phyloP scores from a whole-genome alignment of 1,139 yeast species.

The Saccharomyces hybrid region DNA sequence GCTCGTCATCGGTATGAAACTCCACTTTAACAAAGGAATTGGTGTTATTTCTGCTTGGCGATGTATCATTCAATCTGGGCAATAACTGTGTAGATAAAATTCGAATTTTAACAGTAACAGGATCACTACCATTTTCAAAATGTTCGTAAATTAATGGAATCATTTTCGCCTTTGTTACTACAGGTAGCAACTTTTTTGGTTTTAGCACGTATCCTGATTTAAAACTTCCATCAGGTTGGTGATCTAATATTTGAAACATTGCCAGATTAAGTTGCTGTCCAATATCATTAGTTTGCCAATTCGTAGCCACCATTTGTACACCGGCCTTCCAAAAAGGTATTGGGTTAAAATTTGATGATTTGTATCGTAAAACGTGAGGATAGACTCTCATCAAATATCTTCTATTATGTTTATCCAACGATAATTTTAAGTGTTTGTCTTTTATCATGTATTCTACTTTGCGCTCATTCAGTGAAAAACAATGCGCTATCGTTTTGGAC shows the following conservation, averaged over 20 bases:
- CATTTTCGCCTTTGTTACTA: conserved; percentile 20
- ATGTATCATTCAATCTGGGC: conserved; percentile 53
- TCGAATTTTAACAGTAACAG: conserved; percentile 34
- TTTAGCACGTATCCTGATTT: conserved; percentile 70
- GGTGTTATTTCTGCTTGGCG: conserved; percentile 18
- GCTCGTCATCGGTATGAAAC: conserved; percentile 8
- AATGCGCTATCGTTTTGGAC: conserved; percentile 72
- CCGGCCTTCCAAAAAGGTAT: conserved; percentile 76
- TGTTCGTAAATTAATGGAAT: conserved; percentile 21
- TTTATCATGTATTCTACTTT: conserved; percentile 54
- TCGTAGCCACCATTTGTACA: conserved; percentile 89
- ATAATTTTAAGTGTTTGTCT: conserved; percentile 45
- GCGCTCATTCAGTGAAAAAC: conserved; percentile 81
- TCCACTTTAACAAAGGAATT: conserved; percentile 26
- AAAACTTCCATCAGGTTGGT: conserved; percentile 18
- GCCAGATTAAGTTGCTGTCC: conserved; percentile 92
- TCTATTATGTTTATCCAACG: conserved; percentile 70
- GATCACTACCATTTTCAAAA: conserved; percentile 14
- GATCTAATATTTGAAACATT: conserved; percentile 53
- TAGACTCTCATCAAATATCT: conserved; percentile 73
- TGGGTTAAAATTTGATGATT: conserved; percentile 77
- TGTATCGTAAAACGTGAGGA: conserved; percentile 72
- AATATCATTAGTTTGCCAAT: conserved; percentile 89
- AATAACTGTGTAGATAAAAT: conserved; percentile 81
- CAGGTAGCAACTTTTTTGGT: conserved; percentile 39